A percentile compares a stretch with the other conserved stretches of the same genome.
These are phyloP conservation scores for Heteromeles arbutifolia DNA, from an alignment of 306 rosid genomes.

Conservation along the genomic window DNA sequence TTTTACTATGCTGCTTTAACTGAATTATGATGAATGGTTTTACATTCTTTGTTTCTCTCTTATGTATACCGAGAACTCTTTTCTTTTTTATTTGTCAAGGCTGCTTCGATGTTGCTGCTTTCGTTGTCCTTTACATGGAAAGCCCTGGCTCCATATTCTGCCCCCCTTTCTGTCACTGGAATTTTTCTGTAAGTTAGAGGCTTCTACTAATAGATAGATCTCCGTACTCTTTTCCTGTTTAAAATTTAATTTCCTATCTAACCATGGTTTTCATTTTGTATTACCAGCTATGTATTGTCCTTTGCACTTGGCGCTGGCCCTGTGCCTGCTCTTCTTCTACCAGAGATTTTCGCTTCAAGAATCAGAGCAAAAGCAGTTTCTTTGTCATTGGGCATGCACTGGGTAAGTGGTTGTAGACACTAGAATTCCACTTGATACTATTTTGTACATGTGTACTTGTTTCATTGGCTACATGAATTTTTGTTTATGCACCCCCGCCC, in stretches of 20 bases:
- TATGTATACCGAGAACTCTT: not conserved
- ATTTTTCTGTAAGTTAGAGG: slow-evolving; percentile 79
- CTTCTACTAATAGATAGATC: not conserved
- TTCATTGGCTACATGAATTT: not conserved
- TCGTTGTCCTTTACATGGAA: slow-evolving; percentile 83
- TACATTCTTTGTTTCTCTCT: slow-evolving; percentile 7
- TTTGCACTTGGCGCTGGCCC: slow-evolving; percentile 99
- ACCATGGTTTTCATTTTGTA: not conserved
- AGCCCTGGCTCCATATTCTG: slow-evolving; percentile 71
- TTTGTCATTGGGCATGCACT: slow-evolving; percentile 88
- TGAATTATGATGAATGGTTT: slow-evolving; percentile 8
- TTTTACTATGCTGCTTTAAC: not conserved
- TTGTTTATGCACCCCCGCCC: too few relatives aligned
- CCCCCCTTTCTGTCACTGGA: slow-evolving; percentile 77
- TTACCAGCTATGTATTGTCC: slow-evolving; percentile 77
- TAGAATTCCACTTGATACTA: not conserved
- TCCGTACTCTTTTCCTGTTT: not conserved
- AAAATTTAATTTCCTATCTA: not conserved
- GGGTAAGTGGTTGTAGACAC: slow-evolving; percentile 52
- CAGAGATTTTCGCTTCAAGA: slow-evolving; percentile 95
- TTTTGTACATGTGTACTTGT: not conserved
- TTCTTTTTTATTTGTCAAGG: slow-evolving; percentile 33
- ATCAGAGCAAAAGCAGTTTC: slow-evolving; percentile 96
- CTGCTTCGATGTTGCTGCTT: slow-evolving; percentile 94
- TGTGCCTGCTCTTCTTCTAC: slow-evolving; percentile 95